Conservation (phyloP, 2,329 filamentous ascomycete genomes). For the Mariannaea sp. region DNA sequence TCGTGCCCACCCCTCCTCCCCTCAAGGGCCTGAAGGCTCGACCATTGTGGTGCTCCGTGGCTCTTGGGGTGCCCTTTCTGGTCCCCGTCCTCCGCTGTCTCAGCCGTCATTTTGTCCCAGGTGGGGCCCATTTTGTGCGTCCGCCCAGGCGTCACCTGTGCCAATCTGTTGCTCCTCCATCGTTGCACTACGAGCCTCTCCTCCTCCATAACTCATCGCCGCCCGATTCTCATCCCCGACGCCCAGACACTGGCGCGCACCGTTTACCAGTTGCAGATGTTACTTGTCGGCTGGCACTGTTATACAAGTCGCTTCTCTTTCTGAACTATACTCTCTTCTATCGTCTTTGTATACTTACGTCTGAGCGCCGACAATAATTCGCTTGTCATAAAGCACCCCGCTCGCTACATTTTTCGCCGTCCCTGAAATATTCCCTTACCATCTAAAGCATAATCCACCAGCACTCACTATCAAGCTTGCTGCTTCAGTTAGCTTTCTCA, state of each 20-base stretch:
- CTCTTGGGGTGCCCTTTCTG: constrained; percentile 30
- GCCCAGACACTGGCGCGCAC: constrained; percentile 38
- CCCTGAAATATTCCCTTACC: constrained; percentile 25
- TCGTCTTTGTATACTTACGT: constrained; percentile 32
- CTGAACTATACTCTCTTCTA: constrained; percentile 28
- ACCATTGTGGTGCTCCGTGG: constrained; percentile 35
- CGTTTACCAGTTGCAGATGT: constrained; percentile 35
- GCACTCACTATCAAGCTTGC: background rate
- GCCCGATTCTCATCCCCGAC: constrained; percentile 32
- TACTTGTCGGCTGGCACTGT: constrained; percentile 37
- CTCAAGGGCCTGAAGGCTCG: constrained; percentile 36
- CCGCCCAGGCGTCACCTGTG: constrained; percentile 40
- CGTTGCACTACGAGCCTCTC: constrained; percentile 41
- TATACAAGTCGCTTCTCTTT: constrained; percentile 38
- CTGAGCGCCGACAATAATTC: constrained; percentile 37
- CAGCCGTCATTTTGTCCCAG: constrained; percentile 41
- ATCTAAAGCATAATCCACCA: constrained; percentile 14
- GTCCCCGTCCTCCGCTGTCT: constrained; percentile 37
- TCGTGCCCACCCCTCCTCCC: constrained; percentile 37
- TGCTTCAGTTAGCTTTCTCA: constrained; percentile 1
- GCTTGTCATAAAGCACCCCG: constrained; percentile 37
- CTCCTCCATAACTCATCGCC: constrained; percentile 37
- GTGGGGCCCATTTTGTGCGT: constrained; percentile 41
- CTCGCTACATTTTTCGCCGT: constrained; percentile 33
- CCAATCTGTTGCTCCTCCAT: constrained; percentile 40